A percentile compares a stretch with the other conserved stretches of the same genome.
These are phyloP conservation scores for Hibiscus syriacus DNA, from an alignment of 345 rosid genomes.

Conservation along the genomic window DNA sequence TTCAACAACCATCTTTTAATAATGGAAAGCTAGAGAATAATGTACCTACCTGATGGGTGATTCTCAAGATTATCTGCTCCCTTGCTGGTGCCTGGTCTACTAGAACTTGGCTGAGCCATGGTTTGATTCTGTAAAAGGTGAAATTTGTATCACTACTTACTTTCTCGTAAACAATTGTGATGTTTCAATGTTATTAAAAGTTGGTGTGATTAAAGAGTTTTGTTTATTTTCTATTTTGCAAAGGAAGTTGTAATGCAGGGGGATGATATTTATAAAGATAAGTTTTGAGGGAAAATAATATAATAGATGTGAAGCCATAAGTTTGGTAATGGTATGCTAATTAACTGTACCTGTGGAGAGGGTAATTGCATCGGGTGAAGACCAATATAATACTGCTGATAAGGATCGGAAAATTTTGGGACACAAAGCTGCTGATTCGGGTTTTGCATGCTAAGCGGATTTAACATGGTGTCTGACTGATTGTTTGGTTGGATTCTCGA, in stretches of 20 bases:
- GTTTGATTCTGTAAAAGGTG: conserved; percentile 39
- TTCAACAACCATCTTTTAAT: background rate
- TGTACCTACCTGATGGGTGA: conserved; percentile 37
- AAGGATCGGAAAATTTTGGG: conserved; percentile 51
- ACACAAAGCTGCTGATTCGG: conserved; percentile 33
- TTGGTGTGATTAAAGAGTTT: background rate
- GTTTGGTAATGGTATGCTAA: background rate
- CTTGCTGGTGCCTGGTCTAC: conserved; percentile 44
- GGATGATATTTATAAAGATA: background rate
- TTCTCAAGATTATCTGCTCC: conserved; percentile 43
- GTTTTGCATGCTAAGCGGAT: conserved; percentile 25
- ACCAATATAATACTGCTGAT: conserved; percentile 51
- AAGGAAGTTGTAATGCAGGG: background rate
- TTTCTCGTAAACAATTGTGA: background rate
- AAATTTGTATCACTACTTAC: background rate
- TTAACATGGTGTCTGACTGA: conserved; percentile 25
- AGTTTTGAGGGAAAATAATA: background rate
- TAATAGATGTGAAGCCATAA: background rate
- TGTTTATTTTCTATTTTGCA: background rate
- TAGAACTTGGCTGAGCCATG: conserved; percentile 33
- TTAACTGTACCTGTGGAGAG: conserved; percentile 39
- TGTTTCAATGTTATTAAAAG: background rate
- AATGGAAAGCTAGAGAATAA: background rate
- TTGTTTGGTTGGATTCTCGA: conserved; percentile 38
- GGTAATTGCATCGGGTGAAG: conserved; percentile 51